phyloP scores from a whole-genome alignment of 805 yeast species.

The Sugiyamaella qingdaonensis region DNA sequence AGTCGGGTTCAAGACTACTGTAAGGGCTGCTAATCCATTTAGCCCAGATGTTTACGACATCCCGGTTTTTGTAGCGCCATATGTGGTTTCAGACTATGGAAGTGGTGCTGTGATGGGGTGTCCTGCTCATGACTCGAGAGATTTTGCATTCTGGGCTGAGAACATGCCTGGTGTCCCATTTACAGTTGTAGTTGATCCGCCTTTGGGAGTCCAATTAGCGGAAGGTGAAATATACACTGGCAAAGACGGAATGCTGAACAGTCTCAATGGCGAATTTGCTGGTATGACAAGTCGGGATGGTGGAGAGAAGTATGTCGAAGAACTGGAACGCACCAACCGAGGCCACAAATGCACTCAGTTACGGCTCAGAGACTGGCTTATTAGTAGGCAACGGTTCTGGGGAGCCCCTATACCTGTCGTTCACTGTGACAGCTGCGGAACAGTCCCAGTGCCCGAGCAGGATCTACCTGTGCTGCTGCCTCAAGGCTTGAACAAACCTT shows the following conservation, averaged over 20 bases:
- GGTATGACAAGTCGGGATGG: constrained; percentile 56
- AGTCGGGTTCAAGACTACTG: constrained; percentile 55
- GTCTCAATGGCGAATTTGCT: constrained; percentile 43
- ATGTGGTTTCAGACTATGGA: constrained; percentile 80
- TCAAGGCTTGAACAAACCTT: constrained; percentile 49
- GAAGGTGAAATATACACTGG: constrained; percentile 33
- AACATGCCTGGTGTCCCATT: constrained; percentile 49
- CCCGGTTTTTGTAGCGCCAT: constrained; percentile 88
- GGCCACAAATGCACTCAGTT: constrained; percentile 54
- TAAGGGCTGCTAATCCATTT: constrained; percentile 54
- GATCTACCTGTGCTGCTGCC: constrained; percentile 85
- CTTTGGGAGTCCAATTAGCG: constrained; percentile 15
- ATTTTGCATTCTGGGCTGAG: constrained; percentile 69
- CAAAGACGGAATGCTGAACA: constrained; percentile 47
- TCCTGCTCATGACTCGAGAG: constrained; percentile 90
- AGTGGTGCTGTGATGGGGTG: constrained; percentile 97
- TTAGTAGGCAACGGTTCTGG: constrained; percentile 95
- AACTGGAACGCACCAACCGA: constrained; percentile 25
- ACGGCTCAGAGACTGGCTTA: constrained; percentile 87
- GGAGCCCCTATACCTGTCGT: constrained; percentile 97
- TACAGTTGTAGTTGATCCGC: constrained; percentile 45
- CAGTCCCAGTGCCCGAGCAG: constrained; percentile 86
- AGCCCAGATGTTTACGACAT: constrained; percentile 36
- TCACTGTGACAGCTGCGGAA: constrained; percentile 81
- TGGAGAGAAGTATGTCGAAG: constrained; percentile 40